Evolutionary conservation across 2,329 filamentous ascomycete species (phyloP).

Genomic region (Sodiomyces alkalinus): DNA sequence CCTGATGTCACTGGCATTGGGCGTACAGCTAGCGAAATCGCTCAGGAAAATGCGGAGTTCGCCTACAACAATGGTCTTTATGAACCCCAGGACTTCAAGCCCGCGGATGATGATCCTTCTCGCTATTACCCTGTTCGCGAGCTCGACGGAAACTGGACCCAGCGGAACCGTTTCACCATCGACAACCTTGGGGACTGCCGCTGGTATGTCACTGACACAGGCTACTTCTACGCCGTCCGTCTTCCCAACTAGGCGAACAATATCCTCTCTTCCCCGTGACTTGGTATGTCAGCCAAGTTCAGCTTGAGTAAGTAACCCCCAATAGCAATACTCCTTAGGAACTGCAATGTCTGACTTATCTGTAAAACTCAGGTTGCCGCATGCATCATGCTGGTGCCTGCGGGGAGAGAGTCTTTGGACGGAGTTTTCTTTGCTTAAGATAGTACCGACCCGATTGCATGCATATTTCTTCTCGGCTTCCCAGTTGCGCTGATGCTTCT

Average conservation of each 20-base stretch:
- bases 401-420: no score
- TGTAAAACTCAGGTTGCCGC: no score
- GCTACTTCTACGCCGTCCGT: constrained; percentile 46
- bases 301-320: no score
- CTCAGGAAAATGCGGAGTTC: constrained; percentile 30
- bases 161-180: constrained; percentile 44
- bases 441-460: no score
- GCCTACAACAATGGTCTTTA: constrained; percentile 33
- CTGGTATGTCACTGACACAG: constrained; percentile 43
- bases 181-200: constrained; percentile 39
- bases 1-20: constrained; percentile 38
- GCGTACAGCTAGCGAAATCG: constrained; percentile 31
- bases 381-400: no score
- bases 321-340: no score
- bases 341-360: no score
- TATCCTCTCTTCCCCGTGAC: no score
- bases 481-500: no score
- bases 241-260: constrained; percentile 29
- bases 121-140: constrained; percentile 49
- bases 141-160: constrained; percentile 42
- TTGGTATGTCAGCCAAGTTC: no score
- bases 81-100: constrained; percentile 48
- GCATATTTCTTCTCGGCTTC: no score
- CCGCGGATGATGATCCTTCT: constrained; percentile 41
- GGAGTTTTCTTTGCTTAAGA: no score